Evolutionary conservation across 345 rosid genomes (phyloP), one percentile per base, ranked within the genome.

Genomic region (Moringa oleifera): DNA sequence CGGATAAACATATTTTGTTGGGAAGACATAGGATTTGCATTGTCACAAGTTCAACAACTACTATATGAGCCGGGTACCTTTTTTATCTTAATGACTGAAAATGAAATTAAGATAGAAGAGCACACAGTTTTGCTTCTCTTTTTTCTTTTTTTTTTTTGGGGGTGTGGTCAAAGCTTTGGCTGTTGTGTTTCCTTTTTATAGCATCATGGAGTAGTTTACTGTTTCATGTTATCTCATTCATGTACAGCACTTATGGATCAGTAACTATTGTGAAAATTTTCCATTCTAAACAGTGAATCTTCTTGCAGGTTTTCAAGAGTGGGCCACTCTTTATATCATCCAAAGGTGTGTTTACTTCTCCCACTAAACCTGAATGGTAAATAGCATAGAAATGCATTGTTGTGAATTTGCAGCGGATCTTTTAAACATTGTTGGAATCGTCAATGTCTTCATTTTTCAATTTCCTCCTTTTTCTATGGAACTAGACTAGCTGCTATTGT

Each of bases 261-360:
- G 11, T 33, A 33, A 11, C 5, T 4, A 11, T 33, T 33, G 37
- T 33, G 37, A 41, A 41, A 4, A 7, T 15, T 41, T 7, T 16
- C 13, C 47, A 41, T 41, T n/a, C n/a, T 4, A 11, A 41, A 11
- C 2, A 41, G 17, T 41, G 12, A 20, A 20, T 59, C 63, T 53
- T 55, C 62, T 71, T 74, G 79, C 84, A 90, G 97, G 79, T 90
- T 60, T 84, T 90, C 76, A 90, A 84, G 82, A 90, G 90, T 31
- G 97, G 97, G 53, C 85, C 95, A 6, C 76, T 90, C 33, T 90
- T 80, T 70, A 63, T 88, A 75, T 88, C 92, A 53, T 87, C 97
- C 55, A 90, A 85, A 85, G 97, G 97, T 85, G 67, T 62, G 70
- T 54, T 58, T 56, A 51, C 59, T 64, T 53, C 36, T n/a, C 23